Evolutionary conservation across 352 stramenopile species (phyloP), one percentile per base, ranked within the genome.

Genomic region (Phytophthora podocarpi): DNA sequence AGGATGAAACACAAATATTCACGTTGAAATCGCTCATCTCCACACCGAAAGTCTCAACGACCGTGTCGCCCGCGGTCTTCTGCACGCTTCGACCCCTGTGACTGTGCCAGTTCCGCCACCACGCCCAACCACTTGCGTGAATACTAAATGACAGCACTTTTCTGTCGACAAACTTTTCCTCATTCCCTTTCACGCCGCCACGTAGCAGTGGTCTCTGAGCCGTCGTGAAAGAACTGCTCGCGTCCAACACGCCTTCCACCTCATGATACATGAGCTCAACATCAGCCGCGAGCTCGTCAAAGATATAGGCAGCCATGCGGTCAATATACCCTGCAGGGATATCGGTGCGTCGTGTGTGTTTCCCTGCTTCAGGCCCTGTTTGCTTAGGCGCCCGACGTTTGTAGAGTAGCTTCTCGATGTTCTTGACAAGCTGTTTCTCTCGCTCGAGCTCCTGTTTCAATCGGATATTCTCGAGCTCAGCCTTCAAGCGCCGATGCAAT

Each of bases 21-120:
- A 76, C 77, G 59, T 31, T 76, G 36, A 58, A 57, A 15, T 64
- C 73, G 7, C 66, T 42, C 51, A 84, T 63, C 51, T 89, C 77
- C 4, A 86, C 4, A 20, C 77, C 72, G 52, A 80, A 79, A 27
- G 68, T 67, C 43, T 89, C 73, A 15, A 79, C 45, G 15, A 86
- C 65, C 15, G 63, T 85, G 52, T 89, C 66, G 16, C 77, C 54
- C 7, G 54, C 59, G 10, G 31, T 61, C 13, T 61, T 41, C 4
- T 60, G 39, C 15, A 57, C 39, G 26, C 47, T 46, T 23, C 55
- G 27, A 0, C 53, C 52, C 35, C 48, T 64, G 42, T 65, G 43
- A 12, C 57, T 50, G 18, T 66, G 47, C 52, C 52, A 69, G 11
- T 30, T 37, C n/a, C 47, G 21, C 73, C 73, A 82, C 63, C 71